Conservation (phyloP, 345 rosid genomes). For the Raphanus sativus region DNA sequence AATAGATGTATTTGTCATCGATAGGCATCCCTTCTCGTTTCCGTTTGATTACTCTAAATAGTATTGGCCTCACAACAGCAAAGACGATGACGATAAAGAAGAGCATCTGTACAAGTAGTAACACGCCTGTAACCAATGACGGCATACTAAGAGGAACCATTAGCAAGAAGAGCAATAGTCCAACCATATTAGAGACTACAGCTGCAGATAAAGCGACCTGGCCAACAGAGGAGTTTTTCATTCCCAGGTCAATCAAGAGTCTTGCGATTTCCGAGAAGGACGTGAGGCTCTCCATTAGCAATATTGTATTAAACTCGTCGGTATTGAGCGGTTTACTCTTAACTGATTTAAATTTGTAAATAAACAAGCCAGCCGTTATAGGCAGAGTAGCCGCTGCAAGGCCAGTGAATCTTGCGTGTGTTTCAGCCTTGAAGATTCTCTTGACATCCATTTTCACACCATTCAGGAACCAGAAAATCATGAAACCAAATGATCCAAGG, state of each 20-base stretch:
- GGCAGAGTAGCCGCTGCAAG: conserved; percentile 35
- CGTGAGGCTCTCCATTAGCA: conserved; percentile 10
- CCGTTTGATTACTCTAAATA: conserved; percentile 19
- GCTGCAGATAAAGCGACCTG: conserved; percentile 46
- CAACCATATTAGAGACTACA: background rate
- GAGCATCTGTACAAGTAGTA: background rate
- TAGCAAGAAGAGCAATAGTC: background rate
- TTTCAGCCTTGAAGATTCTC: conserved; percentile 24
- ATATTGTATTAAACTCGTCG: background rate
- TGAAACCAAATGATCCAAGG: background rate
- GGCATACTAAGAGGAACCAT: background rate
- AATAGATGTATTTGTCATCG: conserved; percentile 28
- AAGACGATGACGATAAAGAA: background rate
- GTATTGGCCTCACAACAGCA: conserved; percentile 27
- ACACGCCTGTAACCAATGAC: background rate
- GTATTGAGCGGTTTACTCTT: background rate
- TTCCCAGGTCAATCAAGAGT: conserved; percentile 50
- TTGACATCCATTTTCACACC: conserved; percentile 39
- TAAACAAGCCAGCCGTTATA: background rate
- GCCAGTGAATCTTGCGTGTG: conserved; percentile 35
- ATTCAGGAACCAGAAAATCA: background rate
- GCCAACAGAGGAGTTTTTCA: conserved; percentile 50
- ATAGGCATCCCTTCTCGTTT: conserved; percentile 37
- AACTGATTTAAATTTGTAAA: background rate
- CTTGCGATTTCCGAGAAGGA: conserved; percentile 42